Base-by-base conservation (phyloP, 2,329 filamentous ascomycete genomes). In the Grosmannia huntii region DNA sequence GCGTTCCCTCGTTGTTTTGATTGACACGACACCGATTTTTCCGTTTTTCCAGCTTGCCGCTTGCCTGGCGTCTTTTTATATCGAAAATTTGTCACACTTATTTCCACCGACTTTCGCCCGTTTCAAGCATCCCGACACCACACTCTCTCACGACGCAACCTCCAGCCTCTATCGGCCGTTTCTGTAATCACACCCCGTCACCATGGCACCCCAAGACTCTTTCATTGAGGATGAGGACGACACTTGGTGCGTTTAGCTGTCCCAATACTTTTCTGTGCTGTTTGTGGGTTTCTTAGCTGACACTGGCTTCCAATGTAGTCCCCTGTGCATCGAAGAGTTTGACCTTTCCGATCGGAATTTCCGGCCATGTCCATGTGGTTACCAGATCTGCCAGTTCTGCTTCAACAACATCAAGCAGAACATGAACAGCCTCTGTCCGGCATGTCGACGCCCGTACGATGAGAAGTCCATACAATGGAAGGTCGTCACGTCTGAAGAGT, bases 301-400 rank as follows among this genome's bases (percentile, higher is more conserved):
- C 25, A n/a, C 10, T 25, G 28, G 14, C 4, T 25, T 21, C 11
- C 44, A 9, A 55, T 33, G 19, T 67, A 99, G 94, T 73, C 94
- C 94, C 65, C 86, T 99, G 63, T 99, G 94, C 71, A 95, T 99
- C 69, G 94, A 99, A 75, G 95, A 99, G 76, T 95, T 99, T 69
- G 95, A 99, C 73, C 84, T 99, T 55, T 95, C 90, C 49, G 94
- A 99, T 77, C 89, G 90, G 71, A 96, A 95, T 74, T 99, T 99
- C 73, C 85, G 87, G 68, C 94, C 94, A 64, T 99, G 94, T 76
- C 92, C 92, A 59, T 99, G 94, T 70, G 94, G 94, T 62, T 99
- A 99, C 69, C 92, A 96, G 91, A 92, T 99, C 71, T 99, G 94
- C 73, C 95, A 99, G 77, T 99, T 99, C 74, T 99, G 94, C 75